Evolutionary conservation across 1,139 yeast species (phyloP).

Genomic region (Kodamaea plutei): DNA sequence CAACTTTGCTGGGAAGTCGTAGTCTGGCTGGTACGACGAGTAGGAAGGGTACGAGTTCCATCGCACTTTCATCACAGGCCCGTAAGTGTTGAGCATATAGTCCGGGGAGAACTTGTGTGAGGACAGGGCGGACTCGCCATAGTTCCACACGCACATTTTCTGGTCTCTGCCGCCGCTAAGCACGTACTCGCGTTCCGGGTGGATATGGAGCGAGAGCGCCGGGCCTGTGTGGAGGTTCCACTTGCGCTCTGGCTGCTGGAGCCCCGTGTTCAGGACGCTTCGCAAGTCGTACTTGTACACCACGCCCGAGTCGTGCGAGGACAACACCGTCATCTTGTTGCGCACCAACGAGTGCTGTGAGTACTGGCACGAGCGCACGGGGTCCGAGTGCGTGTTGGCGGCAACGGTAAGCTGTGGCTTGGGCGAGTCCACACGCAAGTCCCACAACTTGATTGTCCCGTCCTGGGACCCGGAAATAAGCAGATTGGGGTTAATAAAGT

Average conservation of each 20-base stretch:
- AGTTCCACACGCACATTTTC: slow-evolving; percentile 76
- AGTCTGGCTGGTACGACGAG: too few relatives aligned
- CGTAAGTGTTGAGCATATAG: slow-evolving; percentile 68
- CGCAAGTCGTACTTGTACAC: slow-evolving; percentile 83
- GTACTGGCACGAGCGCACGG: slow-evolving; percentile 59
- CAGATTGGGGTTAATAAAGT: slow-evolving; percentile 50
- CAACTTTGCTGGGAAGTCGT: too few relatives aligned
- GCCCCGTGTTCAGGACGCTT: slow-evolving; percentile 10
- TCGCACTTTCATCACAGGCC: slow-evolving; percentile 68
- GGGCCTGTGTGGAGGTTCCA: slow-evolving; percentile 92
- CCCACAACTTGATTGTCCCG: slow-evolving; percentile 88
- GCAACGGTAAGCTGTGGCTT: slow-evolving; percentile 44
- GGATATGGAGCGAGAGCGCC: slow-evolving; percentile 85
- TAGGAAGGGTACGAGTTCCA: slow-evolving; percentile 57
- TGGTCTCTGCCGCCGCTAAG: slow-evolving; percentile 94
- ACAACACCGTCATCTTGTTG: slow-evolving; percentile 32
- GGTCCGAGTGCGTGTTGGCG: slow-evolving; percentile 56
- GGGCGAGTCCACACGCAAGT: slow-evolving; percentile 51
- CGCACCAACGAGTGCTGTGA: slow-evolving; percentile 44
- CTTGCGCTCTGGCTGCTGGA: slow-evolving; percentile 56
- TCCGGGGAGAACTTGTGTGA: slow-evolving; percentile 55
- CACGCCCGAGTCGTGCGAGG: slow-evolving; percentile 89
- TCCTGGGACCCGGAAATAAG: slow-evolving; percentile 88
- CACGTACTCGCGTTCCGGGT: slow-evolving; percentile 75
- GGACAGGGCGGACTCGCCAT: slow-evolving; percentile 30